Conservation (phyloP, 768 basidiomycete species). For the Tulasnella sp. region DNA sequence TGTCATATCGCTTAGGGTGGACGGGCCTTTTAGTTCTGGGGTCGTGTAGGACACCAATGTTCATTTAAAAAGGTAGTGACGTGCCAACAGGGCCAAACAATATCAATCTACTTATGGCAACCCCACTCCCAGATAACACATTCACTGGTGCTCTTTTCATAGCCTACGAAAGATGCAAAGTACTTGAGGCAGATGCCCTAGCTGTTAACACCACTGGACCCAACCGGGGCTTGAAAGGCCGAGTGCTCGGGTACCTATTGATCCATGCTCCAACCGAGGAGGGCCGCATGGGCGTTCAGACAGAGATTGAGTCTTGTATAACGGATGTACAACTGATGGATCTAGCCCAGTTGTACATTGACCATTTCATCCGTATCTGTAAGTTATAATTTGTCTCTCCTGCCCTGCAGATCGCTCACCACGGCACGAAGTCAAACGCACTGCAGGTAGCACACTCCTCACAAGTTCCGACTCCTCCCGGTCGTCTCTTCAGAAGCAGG, state of each 20-base stretch:
- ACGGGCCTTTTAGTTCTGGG: too few species aligned
- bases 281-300: neutral
- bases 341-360: neutral
- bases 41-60: too few species aligned
- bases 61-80: too few species aligned
- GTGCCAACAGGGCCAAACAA: too few species aligned
- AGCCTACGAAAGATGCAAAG: too few species aligned
- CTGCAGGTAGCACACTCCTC: conserved; percentile 22
- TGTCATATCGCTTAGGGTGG: too few species aligned
- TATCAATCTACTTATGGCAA: too few species aligned
- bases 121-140: too few species aligned
- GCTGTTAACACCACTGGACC: too few species aligned
- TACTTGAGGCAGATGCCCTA: too few species aligned
- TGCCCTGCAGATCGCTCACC: neutral
- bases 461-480: conserved; percentile 18
- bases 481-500: conserved; percentile 19
- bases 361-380: neutral
- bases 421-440: conserved; percentile 17
- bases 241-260: conserved; percentile 4
- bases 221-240: too few species aligned
- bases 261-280: neutral
- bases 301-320: neutral
- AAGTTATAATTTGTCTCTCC: neutral
- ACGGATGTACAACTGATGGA: neutral
- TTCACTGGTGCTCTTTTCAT: too few species aligned